Conservation (phyloP, 306 rosid species). For the Fragaria iinumae region DNA sequence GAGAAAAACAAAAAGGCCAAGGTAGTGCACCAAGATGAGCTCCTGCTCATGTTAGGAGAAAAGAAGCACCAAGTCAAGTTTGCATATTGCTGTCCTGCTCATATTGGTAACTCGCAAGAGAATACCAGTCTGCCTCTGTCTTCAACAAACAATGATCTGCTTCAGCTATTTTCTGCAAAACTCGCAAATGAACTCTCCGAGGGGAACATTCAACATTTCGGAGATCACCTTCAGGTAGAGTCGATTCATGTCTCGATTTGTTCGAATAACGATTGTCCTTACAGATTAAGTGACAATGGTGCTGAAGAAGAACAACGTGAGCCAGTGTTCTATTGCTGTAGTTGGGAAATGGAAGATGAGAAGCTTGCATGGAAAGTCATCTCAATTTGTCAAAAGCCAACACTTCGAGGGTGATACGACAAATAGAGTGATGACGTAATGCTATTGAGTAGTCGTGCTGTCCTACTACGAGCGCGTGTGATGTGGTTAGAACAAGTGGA, state of each 20-base stretch:
- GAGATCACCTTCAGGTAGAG: conserved; percentile 44
- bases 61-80: conserved; percentile 43
- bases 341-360: conserved; percentile 45
- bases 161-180: conserved; percentile 30
- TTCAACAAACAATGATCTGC: conserved; percentile 14
- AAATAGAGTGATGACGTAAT: neutral
- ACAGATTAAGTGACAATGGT: conserved; percentile 35
- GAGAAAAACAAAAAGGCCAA: conserved; percentile 54
- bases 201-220: conserved; percentile 37
- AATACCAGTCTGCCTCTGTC: conserved; percentile 4
- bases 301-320: conserved; percentile 11
- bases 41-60: conserved; percentile 56
- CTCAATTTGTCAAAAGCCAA: conserved; percentile 31
- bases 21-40: conserved; percentile 65
- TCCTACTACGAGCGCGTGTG: neutral
- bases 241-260: conserved; percentile 43
- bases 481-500: neutral
- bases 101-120: conserved; percentile 26
- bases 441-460: neutral
- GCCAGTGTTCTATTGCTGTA: conserved; percentile 42
- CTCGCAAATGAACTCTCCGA: conserved; percentile 35
- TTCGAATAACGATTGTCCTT: conserved; percentile 40
- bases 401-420: neutral
- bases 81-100: conserved; percentile 42
- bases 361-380: conserved; percentile 53